Base-by-base conservation (phyloP, 192 early-diverging fungal species). In the Martensiomyces pterosporus region DNA sequence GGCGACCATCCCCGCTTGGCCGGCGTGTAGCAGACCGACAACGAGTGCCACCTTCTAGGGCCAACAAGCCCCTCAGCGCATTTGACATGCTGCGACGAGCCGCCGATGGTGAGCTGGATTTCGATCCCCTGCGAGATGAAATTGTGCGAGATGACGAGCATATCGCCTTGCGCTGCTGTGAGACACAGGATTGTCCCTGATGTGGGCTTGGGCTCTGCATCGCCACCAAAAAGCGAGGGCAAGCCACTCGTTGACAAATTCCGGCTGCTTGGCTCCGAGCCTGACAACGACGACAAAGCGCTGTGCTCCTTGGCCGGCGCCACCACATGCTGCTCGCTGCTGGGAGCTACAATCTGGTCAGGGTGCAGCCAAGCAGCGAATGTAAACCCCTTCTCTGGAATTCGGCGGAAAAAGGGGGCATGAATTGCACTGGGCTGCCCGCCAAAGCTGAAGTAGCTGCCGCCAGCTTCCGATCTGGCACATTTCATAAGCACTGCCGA, bases 1-100 rank as follows among this genome's bases (percentile, higher is more conserved):
- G 65, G 65, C 21, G 65, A 68, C 65, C 65, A 68, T 8, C 65
- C 57, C 14, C 65, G 65, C 43, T 68, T 68, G 6, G 57, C 35
- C 2, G 57, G 65, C 18, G 53, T 34, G 26, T 68, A 68, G 39
- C 57, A 60, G 7, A 68, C 21, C 1, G 39, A 18, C 33, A 68
- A 8, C 15, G 57, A 68, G 36, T 55, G 53, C 65, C 65, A 68
- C 18, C 33, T 24, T 2, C 39, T 29, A 4, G 53, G 38, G 7
- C 23, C n/a, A 4, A 68, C 49, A n/a, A 43, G 17, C 14, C 52
- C 52, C 14, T 52, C 52, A 2, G 36, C 47, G 32, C 65, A 68
- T 10, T 36, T 38, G 9, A 50, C 27, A 19, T 16, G 19, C 16
- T 67, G 56, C 23, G 10, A 36, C 15, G 42, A n/a, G 7, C 52